Evolutionary conservation across 1,284 basidiomycete genomes (phyloP), one percentile per base, ranked within the genome.

Genomic region (Abortiporus biennis): DNA sequence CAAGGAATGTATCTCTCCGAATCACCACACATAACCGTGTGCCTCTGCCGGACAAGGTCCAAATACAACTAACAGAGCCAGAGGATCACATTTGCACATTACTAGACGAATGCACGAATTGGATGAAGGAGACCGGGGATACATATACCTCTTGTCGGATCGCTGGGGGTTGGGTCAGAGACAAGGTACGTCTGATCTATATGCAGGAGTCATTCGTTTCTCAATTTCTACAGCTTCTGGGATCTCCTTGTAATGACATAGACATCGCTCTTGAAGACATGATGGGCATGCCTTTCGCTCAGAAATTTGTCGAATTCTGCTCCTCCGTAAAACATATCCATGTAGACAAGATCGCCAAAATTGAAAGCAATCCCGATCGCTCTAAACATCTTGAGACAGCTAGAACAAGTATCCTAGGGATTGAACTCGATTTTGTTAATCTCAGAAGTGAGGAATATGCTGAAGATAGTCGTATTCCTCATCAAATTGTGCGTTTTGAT

Each of bases 301-400:
- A 85, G 45, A 72, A 83, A 43, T 83, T 99, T 48, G 76, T 82
- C 15, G 64, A 71, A 17, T 96, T 76, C 56, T 70, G 91, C 52
- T 71, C 79, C 0, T 57, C 68, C 6, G 63, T 55, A 19, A 74
- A 80, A 27, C 69, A 74, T 33, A 59, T 88, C 11, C 52, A 73
- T 20, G 77, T 79, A 2, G 78, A 81, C 40, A 74, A 73, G 17
- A 72, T 87, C 31, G 68, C 85, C 17, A 91, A 85, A 56, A 93
- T 99, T 45, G 91, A 89, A 41, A 85, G 86, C 47, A 98, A 99
- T 56, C 95, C 96, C 0, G 92, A 95, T 36, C 96, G 99, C 67
- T 95, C 91, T 43, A 99, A 99, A 63, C 96, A 98, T 64, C 74
- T 99, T 25, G 95, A 99, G 65, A 98, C 96, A 0, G 95, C 93